A percentile compares a stretch with the other conserved stretches of the same genome.
These are phyloP conservation scores for Trichoderma orchidacearum DNA, from an alignment of 495 filamentous ascomycete genomes.

Conservation along the genomic window DNA sequence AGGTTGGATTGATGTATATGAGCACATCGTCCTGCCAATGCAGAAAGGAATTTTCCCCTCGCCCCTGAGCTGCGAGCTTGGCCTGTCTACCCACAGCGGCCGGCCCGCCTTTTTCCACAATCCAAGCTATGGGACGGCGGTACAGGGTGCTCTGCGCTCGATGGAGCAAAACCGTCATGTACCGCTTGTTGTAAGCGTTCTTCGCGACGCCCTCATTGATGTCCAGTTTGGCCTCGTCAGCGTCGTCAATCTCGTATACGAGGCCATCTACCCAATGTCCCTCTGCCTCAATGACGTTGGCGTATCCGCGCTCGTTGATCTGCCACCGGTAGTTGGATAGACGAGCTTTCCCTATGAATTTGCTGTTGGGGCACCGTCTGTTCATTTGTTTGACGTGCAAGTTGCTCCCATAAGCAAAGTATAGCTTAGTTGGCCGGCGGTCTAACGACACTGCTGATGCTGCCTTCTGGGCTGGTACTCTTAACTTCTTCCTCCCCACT, in stretches of 20 bases:
- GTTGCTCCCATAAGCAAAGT: conserved; percentile 68
- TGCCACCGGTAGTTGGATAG: conserved; percentile 48
- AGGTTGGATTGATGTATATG: conserved; percentile 44
- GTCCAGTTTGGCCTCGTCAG: conserved; percentile 36
- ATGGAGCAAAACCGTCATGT: conserved; percentile 7
- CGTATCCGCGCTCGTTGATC: conserved; percentile 55
- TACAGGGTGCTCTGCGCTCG: conserved; percentile 2
- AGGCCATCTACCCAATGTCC: conserved; percentile 29
- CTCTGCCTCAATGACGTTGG: conserved; percentile 42
- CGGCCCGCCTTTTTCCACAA: conserved; percentile 9
- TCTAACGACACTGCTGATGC: not conserved
- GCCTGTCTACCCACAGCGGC: not conserved
- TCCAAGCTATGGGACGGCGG: conserved; percentile 7
- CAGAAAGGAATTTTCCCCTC: not conserved
- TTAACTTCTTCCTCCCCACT: not conserved
- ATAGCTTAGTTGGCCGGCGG: conserved; percentile 19
- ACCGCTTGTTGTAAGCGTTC: conserved; percentile 34
- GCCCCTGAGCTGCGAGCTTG: not conserved
- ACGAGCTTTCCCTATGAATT: conserved; percentile 29
- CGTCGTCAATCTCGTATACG: conserved; percentile 26
- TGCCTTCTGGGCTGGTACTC: not conserved
- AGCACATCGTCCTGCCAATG: conserved; percentile 13
- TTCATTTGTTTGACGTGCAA: conserved; percentile 55
- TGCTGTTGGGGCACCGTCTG: conserved; percentile 40
- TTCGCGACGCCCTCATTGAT: conserved; percentile 42